These are phyloP conservation scores for Candida sp. DNA, from an alignment of 1,139 yeast species.

Conservation along the genomic window DNA sequence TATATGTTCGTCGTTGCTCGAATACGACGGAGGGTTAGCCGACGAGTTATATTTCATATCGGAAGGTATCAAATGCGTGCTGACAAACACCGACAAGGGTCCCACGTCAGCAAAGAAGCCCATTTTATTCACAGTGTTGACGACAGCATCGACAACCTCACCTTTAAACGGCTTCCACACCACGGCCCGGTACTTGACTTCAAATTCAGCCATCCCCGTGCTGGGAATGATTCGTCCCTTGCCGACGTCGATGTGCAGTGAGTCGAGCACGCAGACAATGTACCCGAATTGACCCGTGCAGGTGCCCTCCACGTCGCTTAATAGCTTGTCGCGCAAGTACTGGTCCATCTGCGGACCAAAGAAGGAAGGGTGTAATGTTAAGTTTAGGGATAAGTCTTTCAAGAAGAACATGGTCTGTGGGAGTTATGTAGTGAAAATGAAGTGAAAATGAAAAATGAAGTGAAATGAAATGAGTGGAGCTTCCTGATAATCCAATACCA, in stretches of 20 bases:
- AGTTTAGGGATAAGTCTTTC: conserved; percentile 89
- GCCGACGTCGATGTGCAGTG: conserved; percentile 94
- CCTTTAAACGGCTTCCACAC: conserved; percentile 99
- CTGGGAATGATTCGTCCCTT: conserved; percentile 93
- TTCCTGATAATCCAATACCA: conserved; percentile 1
- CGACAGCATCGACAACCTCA: conserved; percentile 97
- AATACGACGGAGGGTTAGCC: conserved; percentile 98
- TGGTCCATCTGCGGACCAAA: conserved; percentile 99
- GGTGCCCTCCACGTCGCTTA: conserved; percentile 98
- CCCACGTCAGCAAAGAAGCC: conserved; percentile 99
- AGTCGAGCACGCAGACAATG: conserved; percentile 94
- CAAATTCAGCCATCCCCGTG: conserved; percentile 93
- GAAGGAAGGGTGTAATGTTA: conserved; percentile 95
- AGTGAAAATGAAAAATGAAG: background rate
- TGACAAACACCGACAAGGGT: conserved; percentile 92
- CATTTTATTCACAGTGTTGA: conserved; percentile 92
- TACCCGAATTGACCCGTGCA: conserved; percentile 99
- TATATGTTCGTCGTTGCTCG: conserved; percentile 92
- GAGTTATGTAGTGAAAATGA: background rate
- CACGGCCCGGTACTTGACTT: conserved; percentile 94
- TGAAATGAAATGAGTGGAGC: background rate
- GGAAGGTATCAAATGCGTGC: conserved; percentile 93
- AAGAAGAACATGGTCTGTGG: conserved; percentile 42
- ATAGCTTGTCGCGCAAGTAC: conserved; percentile 82
- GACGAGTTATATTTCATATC: conserved; percentile 96